Evolutionary conservation across 139 green algal species (phyloP), one percentile per base, ranked within the genome.

Genomic region (Zygnema circumcarinatum): DNA sequence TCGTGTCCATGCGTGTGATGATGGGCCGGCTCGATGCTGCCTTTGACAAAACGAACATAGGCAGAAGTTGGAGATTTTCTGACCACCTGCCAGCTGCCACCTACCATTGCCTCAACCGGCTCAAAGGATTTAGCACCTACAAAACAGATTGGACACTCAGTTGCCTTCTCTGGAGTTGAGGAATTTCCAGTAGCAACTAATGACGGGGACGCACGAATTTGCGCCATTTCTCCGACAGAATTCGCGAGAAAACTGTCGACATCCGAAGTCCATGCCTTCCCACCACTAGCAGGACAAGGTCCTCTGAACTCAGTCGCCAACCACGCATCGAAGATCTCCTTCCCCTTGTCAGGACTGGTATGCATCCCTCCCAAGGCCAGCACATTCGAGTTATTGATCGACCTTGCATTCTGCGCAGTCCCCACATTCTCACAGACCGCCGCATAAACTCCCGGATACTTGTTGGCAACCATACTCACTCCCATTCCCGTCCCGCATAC

Each of bases 401-500:
- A 80, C 25, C 79, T 35, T 3, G 79, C 47, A 29, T 86, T 80
- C 31, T 38, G 33, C 0, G 79, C 79, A 21, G 35, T 40, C 22
- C 68, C 79, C 11, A 38, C 79, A 38, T 1, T 80, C 22, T 80
- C 52, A 39, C 52, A 79, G 25, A 86, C 2, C 2, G 47, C 79
- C 2, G 79, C 79, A 39, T 80, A 80, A 0, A 86, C 79, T 31
- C 42, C 62, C 53, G 79, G 2, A 40, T 80, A n/a, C 33, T 86
- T 86, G 33, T 86, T 86, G 0, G 79, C 79, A 29, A 76, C 33
- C 0, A 86, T 41, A 39, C 29, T 40, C 22, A 86, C 79, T 67
- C 79, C 79, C 36, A 47, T 80, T 29, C 79, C 79, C 25, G 79
- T 86, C 21, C 79, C 79, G 32, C 79, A 86, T 40, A 86, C 79